Base-by-base conservation (phyloP, 1,139 yeast genomes). In the Debaryomyces udenii region DNA sequence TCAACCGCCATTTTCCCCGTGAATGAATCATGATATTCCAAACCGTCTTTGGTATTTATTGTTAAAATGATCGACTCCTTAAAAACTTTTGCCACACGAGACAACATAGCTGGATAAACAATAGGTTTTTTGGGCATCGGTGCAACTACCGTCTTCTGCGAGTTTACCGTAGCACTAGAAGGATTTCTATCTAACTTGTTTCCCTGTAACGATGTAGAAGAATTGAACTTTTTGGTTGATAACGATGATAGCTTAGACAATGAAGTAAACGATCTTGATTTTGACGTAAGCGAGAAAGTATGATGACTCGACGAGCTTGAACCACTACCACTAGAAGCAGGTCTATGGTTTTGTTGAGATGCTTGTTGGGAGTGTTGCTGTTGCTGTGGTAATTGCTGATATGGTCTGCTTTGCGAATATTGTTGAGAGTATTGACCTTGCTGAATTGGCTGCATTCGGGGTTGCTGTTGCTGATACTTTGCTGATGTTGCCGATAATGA, bases 1-100 rank as follows among this genome's bases (percentile, higher is more conserved):
- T 90, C 97, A 35, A 93, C 96, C 0, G 98, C 96, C 67, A 88
- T 94, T 27, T 88, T 77, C 15, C 99, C 99, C 0, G 96, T 86
- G 59, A 94, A 94, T 0, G 98, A 86, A 57, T 91, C 96, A 58
- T 94, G 88, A 64, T 91, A 91, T 47, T 93, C 88, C 53, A 93
- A 76, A n/a, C 96, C 98, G 65, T 91, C 94, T 57, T 93, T 93
- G 56, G 86, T 85, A 51, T 88, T 82, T 46, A 90, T 90, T 2
- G 93, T 86, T 22, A 88, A 62, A 20, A 79, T 78, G 31, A 90
- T 78, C 22, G 83, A 70, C 49, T 86, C 89, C 49, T 83, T 79
- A 61, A 93, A 90, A 15, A 81, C 78, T 20, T 76, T 78, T 0
- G 98, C 96, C 9, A 94, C 98, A 43, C 82, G 76, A 1, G 97